Conservation (phyloP, 306 rosid genomes). For the Cucurbita maxima region DNA sequence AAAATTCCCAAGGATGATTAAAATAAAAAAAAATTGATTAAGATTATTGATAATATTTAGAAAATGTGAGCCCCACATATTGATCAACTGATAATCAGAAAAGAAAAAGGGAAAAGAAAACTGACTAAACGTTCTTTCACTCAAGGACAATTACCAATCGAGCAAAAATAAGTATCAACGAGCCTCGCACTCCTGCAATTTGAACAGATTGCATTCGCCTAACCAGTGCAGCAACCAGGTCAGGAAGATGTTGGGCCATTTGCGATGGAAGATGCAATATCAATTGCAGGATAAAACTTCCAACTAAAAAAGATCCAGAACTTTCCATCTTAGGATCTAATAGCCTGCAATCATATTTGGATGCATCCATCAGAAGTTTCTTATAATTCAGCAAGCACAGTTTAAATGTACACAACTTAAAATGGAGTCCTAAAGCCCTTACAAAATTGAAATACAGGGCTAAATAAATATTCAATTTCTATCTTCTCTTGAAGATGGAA, state of each 20-base stretch:
- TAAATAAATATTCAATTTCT: background rate
- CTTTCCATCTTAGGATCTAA: slow-evolving; percentile 75
- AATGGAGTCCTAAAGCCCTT: background rate
- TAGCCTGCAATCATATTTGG: slow-evolving; percentile 43
- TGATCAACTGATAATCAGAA: background rate
- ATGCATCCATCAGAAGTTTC: slow-evolving; percentile 15
- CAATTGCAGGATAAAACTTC: slow-evolving; percentile 82
- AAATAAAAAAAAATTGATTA: background rate
- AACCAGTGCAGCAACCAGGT: slow-evolving; percentile 73
- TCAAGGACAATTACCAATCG: slow-evolving; percentile 46
- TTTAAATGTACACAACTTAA: background rate
- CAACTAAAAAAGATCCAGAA: slow-evolving; percentile 91
- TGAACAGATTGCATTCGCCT: slow-evolving; percentile 82
- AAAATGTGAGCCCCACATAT: background rate
- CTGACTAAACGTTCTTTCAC: background rate
- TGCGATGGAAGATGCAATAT: slow-evolving; percentile 77
- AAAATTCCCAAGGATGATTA: background rate
- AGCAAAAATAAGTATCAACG: slow-evolving; percentile 79
- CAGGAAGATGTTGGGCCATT: slow-evolving; percentile 66
- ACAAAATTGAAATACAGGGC: background rate
- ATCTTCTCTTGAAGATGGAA: background rate
- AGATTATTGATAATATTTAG: background rate
- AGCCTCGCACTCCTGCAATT: slow-evolving; percentile 54
- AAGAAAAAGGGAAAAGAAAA: background rate
- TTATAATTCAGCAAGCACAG: background rate